A percentile compares a stretch with the other conserved stretches of the same genome.
phyloP scores from a whole-genome alignment of 2,329 filamentous ascomycete genomes.

The Pseudogymnoascus sp. region DNA sequence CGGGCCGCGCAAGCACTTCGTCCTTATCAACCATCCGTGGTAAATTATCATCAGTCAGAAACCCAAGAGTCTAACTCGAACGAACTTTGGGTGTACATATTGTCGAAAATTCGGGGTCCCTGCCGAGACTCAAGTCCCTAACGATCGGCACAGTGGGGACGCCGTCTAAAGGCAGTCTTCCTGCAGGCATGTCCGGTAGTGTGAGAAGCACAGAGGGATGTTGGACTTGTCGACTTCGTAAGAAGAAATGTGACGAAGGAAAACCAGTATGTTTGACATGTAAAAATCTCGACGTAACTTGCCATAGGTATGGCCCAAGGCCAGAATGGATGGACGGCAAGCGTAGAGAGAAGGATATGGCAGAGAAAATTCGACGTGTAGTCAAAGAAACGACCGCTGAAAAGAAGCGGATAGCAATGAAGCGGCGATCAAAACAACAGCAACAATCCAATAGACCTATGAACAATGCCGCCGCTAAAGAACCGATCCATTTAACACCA shows the following conservation, averaged over 20 bases:
- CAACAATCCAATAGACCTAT: background rate
- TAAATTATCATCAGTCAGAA: background rate
- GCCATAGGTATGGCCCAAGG: constrained; percentile 10
- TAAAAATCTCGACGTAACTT: constrained; percentile 9
- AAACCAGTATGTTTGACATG: constrained; percentile 52
- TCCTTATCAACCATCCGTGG: background rate
- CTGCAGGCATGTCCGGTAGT: background rate
- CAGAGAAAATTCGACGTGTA: constrained; percentile 43
- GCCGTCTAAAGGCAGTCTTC: background rate
- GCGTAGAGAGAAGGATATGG: constrained; percentile 37
- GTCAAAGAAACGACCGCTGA: constrained; percentile 45
- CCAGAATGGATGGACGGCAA: constrained; percentile 16
- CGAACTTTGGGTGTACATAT: background rate
- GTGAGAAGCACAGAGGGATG: constrained; percentile 36
- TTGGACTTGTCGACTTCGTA: constrained; percentile 56
- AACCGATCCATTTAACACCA: background rate
- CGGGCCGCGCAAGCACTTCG: background rate
- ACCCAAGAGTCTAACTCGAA: background rate
- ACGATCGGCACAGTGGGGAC: background rate
- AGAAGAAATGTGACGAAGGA: constrained; percentile 60
- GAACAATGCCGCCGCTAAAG: background rate
- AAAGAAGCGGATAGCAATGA: constrained; percentile 11
- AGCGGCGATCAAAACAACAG: background rate
- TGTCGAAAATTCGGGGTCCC: background rate
- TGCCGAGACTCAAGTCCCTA: background rate